phyloP scores from a whole-genome alignment of 1,284 basidiomycete genomes.

The Baeospora myosura region DNA sequence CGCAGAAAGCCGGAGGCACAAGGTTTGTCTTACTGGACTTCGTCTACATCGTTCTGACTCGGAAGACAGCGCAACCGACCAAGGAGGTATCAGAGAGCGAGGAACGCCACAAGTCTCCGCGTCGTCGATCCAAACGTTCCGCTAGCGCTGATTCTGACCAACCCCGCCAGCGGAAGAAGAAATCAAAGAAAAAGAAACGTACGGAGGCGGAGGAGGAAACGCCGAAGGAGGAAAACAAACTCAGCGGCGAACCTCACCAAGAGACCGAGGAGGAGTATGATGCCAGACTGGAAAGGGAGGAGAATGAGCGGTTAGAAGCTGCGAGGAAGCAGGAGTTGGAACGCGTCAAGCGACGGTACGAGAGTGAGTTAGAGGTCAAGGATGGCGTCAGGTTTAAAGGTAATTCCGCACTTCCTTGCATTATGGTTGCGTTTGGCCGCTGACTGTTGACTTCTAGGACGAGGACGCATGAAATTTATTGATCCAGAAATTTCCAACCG shows the following conservation, averaged over 20 bases:
- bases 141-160: slow-evolving; percentile 14
- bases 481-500: slow-evolving; percentile 41
- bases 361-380: slow-evolving; percentile 28
- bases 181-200: slow-evolving; percentile 11
- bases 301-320: slow-evolving; percentile 49
- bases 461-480: slow-evolving; percentile 61
- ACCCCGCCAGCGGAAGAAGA: slow-evolving; percentile 24
- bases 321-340: slow-evolving; percentile 42
- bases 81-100: slow-evolving; percentile 5
- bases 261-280: slow-evolving; percentile 65
- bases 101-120: slow-evolving; percentile 2
- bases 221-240: slow-evolving; percentile 12
- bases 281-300: slow-evolving; percentile 62
- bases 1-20: slow-evolving; percentile 29
- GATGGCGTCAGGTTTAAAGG: slow-evolving; percentile 61
- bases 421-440: slow-evolving; percentile 6
- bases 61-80: background rate
- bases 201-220: slow-evolving; percentile 11
- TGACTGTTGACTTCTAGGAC: slow-evolving; percentile 28
- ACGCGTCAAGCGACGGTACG: slow-evolving; percentile 35
- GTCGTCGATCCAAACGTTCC: slow-evolving; percentile 14
- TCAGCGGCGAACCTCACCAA: slow-evolving; percentile 11
- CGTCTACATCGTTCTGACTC: background rate
- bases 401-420: slow-evolving; percentile 14
- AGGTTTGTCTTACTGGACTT: slow-evolving; percentile 3